phyloP scores from a whole-genome alignment of 129 eudicot genomes.

The Ambrosia trifida region DNA sequence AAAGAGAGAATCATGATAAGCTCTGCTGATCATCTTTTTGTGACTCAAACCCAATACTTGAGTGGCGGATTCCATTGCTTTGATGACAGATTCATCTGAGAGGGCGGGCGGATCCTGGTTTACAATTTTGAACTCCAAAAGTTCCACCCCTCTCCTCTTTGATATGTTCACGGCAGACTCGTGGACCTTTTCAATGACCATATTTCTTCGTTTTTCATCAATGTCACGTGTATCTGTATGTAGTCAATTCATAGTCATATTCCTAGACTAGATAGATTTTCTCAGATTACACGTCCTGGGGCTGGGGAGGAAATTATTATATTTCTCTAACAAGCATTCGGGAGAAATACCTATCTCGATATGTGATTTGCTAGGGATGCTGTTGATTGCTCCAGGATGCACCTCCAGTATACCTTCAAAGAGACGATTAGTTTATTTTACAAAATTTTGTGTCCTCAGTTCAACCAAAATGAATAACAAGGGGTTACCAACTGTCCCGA shows the following conservation, averaged over 20 bases:
- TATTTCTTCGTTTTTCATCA: conserved; percentile 69
- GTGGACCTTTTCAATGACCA: conserved; percentile 65
- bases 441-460: background rate
- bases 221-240: conserved; percentile 69
- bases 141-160: conserved; percentile 59
- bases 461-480: conserved; percentile 2
- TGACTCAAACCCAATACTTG: conserved; percentile 54
- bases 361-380: conserved; percentile 96
- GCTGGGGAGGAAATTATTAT: no score
- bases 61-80: conserved; percentile 80
- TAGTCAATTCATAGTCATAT: background rate
- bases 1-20: conserved; percentile 93
- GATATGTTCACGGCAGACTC: conserved; percentile 71
- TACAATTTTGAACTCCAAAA: conserved; percentile 71
- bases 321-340: no score
- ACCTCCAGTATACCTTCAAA: conserved; percentile 77
- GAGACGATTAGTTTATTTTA: background rate
- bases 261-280: background rate
- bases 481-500: conserved; percentile 85
- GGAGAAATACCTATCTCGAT: conserved; percentile 66
- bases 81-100: conserved; percentile 57
- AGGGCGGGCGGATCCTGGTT: conserved; percentile 97
- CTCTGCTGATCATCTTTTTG: conserved; percentile 95
- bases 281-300: background rate
- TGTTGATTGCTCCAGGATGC: conserved; percentile 98